A percentile compares a stretch with the other conserved stretches of the same genome.
These are phyloP conservation scores for Aureobasidium melanogenum DNA, from an alignment of 2,329 filamentous ascomycete genomes.

Conservation along the genomic window DNA sequence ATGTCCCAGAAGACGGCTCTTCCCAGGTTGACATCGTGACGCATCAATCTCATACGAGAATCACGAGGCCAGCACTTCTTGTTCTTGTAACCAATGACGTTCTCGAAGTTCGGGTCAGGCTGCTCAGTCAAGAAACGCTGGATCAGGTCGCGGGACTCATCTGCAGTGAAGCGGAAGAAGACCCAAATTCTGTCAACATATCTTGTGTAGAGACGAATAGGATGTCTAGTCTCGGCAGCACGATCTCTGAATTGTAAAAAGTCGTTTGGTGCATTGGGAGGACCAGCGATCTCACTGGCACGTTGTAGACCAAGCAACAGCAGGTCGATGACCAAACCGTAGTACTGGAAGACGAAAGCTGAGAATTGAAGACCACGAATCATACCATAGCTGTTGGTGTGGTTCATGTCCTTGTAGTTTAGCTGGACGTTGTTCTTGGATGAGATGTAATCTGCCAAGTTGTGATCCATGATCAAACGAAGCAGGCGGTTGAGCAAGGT, in stretches of 20 bases:
- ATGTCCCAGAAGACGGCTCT: conserved; percentile 98
- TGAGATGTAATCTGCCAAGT: conserved; percentile 96
- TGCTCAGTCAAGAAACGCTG: conserved; percentile 97
- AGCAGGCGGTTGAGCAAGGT: conserved; percentile 90
- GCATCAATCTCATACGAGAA: conserved; percentile 95
- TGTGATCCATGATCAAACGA: conserved; percentile 97
- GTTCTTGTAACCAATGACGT: conserved; percentile 97
- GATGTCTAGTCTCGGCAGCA: conserved; percentile 84
- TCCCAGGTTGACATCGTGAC: conserved; percentile 95
- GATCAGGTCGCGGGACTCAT: conserved; percentile 91
- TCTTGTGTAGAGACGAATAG: conserved; percentile 92
- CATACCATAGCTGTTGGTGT: conserved; percentile 97
- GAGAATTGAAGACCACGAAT: conserved; percentile 97
- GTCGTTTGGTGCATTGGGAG: conserved; percentile 88
- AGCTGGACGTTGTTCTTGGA: conserved; percentile 99
- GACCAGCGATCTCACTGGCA: conserved; percentile 95
- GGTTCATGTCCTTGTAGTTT: conserved; percentile 99
- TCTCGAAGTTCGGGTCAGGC: conserved; percentile 97
- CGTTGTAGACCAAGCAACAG: conserved; percentile 85
- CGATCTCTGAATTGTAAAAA: conserved; percentile 95
- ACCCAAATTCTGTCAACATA: conserved; percentile 99
- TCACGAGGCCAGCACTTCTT: conserved; percentile 99
- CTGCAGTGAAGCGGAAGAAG: conserved; percentile 85
- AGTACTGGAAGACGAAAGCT: conserved; percentile 98
- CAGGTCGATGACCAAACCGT: conserved; percentile 89